These are phyloP conservation scores for Oryza glaberrima DNA, from an alignment of 176 grass and related monocot genomes.

Conservation along the genomic window DNA sequence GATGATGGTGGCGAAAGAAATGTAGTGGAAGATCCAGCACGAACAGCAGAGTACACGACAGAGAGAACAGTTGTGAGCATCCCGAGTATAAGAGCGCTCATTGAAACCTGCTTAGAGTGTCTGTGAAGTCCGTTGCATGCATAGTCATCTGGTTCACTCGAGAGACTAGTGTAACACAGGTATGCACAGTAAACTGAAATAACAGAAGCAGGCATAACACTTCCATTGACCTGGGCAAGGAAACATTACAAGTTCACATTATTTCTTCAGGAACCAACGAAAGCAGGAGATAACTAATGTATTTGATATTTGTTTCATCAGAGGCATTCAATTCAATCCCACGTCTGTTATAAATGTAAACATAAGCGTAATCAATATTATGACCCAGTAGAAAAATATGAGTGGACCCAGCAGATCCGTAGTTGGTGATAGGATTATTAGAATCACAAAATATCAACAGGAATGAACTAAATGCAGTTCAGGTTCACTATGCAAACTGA, in stretches of 20 bases:
- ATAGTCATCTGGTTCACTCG: slow-evolving; percentile 83
- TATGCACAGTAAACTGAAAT: slow-evolving; percentile 90
- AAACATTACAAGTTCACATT: neutral
- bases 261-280: slow-evolving; percentile 23
- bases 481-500: neutral
- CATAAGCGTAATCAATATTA: neutral
- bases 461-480: neutral
- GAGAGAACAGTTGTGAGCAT: slow-evolving; percentile 97
- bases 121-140: slow-evolving; percentile 86
- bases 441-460: neutral
- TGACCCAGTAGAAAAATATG: neutral
- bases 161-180: slow-evolving; percentile 84
- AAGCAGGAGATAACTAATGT: neutral
- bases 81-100: slow-evolving; percentile 77
- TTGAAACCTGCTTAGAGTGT: slow-evolving; percentile 84
- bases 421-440: neutral
- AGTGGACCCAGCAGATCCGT: neutral
- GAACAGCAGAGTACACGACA: slow-evolving; percentile 91
- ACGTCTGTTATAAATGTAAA: slow-evolving; percentile 9
- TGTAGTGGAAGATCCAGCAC: slow-evolving; percentile 89
- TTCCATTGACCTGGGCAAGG: slow-evolving; percentile 79
- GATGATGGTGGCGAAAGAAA: slow-evolving; percentile 90
- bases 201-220: slow-evolving; percentile 82
- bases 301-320: neutral
- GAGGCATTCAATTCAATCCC: neutral